Conservation (phyloP, 805 yeast genomes). For the Candida ortonii region DNA sequence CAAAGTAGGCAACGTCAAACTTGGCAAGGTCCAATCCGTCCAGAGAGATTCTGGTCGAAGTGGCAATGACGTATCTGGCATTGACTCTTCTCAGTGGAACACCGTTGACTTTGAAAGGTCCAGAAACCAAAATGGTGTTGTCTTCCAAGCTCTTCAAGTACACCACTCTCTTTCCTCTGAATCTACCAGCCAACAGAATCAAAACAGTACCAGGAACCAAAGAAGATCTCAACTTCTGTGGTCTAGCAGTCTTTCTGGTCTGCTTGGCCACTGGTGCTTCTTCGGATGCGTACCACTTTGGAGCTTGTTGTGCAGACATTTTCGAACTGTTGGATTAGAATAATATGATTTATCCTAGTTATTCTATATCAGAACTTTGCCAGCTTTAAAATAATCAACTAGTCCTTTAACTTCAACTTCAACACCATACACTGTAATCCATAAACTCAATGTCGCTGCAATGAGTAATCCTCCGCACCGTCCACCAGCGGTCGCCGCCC, state of each 20-base stretch:
- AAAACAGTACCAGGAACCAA: conserved; percentile 44
- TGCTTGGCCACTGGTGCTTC: conserved; percentile 83
- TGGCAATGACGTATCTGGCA: conserved; percentile 98
- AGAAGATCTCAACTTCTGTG: conserved; percentile 90
- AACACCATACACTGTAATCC: no score
- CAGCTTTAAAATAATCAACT: no score
- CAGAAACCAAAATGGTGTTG: conserved; percentile 95
- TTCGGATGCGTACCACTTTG: conserved; percentile 94
- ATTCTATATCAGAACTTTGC: no score
- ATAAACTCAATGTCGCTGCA: no score
- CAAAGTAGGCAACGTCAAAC: conserved; percentile 92
- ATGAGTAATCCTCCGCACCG: no score
- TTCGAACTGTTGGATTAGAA: no score
- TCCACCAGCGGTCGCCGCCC: no score
- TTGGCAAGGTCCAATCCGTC: conserved; percentile 80
- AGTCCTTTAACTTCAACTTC: no score
- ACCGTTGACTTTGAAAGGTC: conserved; percentile 99
- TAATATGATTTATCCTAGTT: conserved; percentile 7
- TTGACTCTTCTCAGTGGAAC: conserved; percentile 99
- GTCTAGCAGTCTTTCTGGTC: conserved; percentile 87
- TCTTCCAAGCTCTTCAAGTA: conserved; percentile 95
- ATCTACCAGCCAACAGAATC: conserved; percentile 97
- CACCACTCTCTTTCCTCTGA: conserved; percentile 99
- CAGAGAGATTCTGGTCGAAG: conserved; percentile 86
- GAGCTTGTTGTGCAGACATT: conserved; percentile 48